Evolutionary conservation across 495 filamentous ascomycete species (phyloP), one percentile per base, ranked within the genome.

Genomic region (Neurospora sp.): DNA sequence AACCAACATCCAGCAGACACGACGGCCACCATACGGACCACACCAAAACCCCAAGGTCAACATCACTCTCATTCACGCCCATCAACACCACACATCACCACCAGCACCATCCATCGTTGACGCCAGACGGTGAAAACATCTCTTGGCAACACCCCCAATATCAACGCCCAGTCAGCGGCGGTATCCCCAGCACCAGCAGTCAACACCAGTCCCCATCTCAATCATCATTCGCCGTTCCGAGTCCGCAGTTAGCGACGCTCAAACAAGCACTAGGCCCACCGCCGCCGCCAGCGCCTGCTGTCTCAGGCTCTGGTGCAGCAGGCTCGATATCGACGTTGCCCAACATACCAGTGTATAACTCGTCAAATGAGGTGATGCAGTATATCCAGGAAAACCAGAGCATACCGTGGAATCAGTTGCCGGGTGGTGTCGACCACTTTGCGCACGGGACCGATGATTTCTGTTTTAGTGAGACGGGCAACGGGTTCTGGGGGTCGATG

Each of bases 11-110:
- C 18, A 75, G 78, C 18, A 73, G 76, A 68, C 78, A 81, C 10
- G 74, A 71, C 71, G 65, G 45, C 35, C 79, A 73, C 22, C 73
- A 45, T n/a, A 40, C 68, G 20, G 72, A 81, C 42, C 70, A 76
- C 53, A 65, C 71, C 18, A 80, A 81, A 27, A 74, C 79, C 4
- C 74, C 78, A 5, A 76, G 78, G 41, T 76, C 79, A 10, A 76
- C 74, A n/a, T 74, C 82, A 7, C 73, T 76, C 14, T 84, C 85
- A 2, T 88, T 88, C 71, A 85, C 85, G 27, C 86, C 87, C 4
- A 83, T 89, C 76, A 86, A 86, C 41, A 84, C 79, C 65, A 78
- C 79, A 12, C 79, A 75, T 14, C 75, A 59, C 5, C 77, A 73
- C 10, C 61, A 80, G 6, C 76, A 76, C 38, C 74, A 70, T 9